Evolutionary conservation across 352 stramenopile genomes (phyloP).

Genomic region (Globisporangium camurandrum): DNA sequence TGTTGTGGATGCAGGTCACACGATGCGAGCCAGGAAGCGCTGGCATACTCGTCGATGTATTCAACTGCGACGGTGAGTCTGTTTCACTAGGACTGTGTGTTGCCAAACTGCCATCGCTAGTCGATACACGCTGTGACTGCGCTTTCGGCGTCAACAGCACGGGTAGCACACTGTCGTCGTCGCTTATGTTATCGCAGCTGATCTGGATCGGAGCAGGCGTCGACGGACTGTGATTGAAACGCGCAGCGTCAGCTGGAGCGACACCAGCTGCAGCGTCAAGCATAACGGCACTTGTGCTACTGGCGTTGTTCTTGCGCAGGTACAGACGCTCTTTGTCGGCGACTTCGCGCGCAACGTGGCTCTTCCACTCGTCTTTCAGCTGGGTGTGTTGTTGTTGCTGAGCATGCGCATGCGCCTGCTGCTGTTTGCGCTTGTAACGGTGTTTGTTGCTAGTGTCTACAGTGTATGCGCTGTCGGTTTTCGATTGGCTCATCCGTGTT

Average conservation of each 20-base stretch:
- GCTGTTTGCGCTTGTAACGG: too few relatives aligned
- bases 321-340: constrained; percentile 49
- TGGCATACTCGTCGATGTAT: constrained; percentile 6
- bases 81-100: too few relatives aligned
- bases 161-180: constrained; percentile 5
- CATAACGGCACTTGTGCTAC: not conserved
- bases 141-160: constrained; percentile 9
- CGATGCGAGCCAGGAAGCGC: not conserved
- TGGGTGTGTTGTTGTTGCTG: constrained; percentile 10
- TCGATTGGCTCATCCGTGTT: constrained; percentile 29
- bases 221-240: too few relatives aligned
- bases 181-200: too few relatives aligned
- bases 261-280: not conserved
- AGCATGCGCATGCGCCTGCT: not conserved
- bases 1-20: not conserved
- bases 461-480: constrained; percentile 9
- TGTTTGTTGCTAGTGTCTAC: not conserved
- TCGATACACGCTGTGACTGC: too few relatives aligned
- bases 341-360: constrained; percentile 29
- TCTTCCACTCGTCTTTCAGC: constrained; percentile 42
- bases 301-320: constrained; percentile 11
- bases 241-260: too few relatives aligned
- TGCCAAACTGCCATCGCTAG: not conserved
- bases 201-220: too few relatives aligned
- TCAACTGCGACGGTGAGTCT: not conserved